phyloP scores from a whole-genome alignment of 306 rosid species.

The Vicia sativa region DNA sequence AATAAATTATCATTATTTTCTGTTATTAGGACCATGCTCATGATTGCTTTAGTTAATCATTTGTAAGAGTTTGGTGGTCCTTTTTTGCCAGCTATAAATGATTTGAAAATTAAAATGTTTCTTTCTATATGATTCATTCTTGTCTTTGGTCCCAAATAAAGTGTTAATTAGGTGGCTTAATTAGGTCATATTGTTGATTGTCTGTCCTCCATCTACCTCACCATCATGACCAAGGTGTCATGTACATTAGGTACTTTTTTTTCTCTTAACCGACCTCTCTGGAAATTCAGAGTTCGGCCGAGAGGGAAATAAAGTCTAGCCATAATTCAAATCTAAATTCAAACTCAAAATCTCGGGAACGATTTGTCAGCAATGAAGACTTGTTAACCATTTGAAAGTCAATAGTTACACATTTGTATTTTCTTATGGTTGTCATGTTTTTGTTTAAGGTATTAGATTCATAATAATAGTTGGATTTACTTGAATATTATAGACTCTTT shows the following conservation, averaged over 20 bases:
- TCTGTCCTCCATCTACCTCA: slow-evolving; percentile 39
- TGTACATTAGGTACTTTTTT: not conserved
- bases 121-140: slow-evolving; percentile 24
- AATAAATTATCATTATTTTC: slow-evolving; percentile 14
- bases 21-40: slow-evolving; percentile 29
- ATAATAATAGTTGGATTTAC: not conserved
- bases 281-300: not conserved
- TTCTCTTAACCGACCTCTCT: not conserved
- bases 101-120: slow-evolving; percentile 14
- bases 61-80: slow-evolving; percentile 40
- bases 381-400: not conserved
- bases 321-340: not conserved
- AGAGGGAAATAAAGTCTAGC: not conserved
- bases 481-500: not conserved
- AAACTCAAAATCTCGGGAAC: not conserved
- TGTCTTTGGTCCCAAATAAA: slow-evolving; percentile 37
- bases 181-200: slow-evolving; percentile 35
- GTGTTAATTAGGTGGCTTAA: slow-evolving; percentile 45
- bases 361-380: not conserved
- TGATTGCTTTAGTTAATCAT: slow-evolving; percentile 41
- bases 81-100: slow-evolving; percentile 40
- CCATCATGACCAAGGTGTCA: slow-evolving; percentile 40
- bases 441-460: not conserved
- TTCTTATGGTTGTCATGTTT: not conserved
- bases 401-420: not conserved